Evolutionary conservation across 192 early-diverging fungal genomes (phyloP), one percentile per base, ranked within the genome.

Genomic region (Globomyces pollinis-pini): DNA sequence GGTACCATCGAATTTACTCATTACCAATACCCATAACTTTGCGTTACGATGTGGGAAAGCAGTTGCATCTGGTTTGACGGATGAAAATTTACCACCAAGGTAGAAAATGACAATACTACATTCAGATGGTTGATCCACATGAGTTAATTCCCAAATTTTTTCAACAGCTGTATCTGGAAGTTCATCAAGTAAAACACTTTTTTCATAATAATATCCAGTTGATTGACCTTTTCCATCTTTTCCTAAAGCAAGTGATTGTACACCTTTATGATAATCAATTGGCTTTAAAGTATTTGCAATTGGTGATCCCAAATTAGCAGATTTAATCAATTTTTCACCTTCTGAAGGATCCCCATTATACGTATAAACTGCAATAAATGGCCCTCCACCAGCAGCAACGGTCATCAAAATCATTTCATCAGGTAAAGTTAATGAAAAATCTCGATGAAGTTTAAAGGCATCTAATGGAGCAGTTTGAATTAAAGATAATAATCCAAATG

Each of bases 331-430:
- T n/a, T n/a, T n/a, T n/a, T n/a, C n/a, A n/a, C n/a, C n/a, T n/a
- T n/a, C n/a, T n/a, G n/a, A n/a, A n/a, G n/a, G n/a, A n/a, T n/a
- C n/a, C n/a, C n/a, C n/a, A n/a, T n/a, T n/a, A n/a, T n/a, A n/a
- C n/a, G n/a, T n/a, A n/a, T n/a, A n/a, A n/a, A n/a, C n/a, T n/a
- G n/a, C n/a, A n/a, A n/a, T n/a, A n/a, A n/a, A n/a, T n/a, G n/a
- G n/a, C n/a, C n/a, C 32, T n/a, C n/a, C n/a, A n/a, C n/a, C n/a
- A n/a, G n/a, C n/a, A 20, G 53, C 29, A 13, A 9, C 16, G 1
- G 44, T 47, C 44, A 24, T 23, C 35, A 55, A 45, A 43, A 43
- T 38, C 50, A 52, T 32, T 35, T 21, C 58, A 45, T 31, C 56
- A 57, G n/a, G n/a, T n/a, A n/a, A n/a, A n/a, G n/a, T n/a, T n/a